Base-by-base conservation (phyloP, 768 basidiomycete species). In the Boletus sp. region DNA sequence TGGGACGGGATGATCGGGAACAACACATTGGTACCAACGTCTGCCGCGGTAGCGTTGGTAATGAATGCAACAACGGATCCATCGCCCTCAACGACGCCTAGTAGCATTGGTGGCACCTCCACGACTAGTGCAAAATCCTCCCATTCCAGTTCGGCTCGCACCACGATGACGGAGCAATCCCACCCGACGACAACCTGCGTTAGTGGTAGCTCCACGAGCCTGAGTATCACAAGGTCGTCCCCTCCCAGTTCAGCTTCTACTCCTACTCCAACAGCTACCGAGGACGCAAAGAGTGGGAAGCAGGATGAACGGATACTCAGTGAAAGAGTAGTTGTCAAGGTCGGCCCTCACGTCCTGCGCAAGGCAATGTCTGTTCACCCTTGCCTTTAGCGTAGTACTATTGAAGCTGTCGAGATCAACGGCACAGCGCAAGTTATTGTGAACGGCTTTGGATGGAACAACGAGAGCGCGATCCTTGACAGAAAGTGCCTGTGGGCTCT, bases 401-500 rank as follows among this genome's bases (percentile, higher is more conserved):
- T 65, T 28, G 66, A 64, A 50, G 58, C 74, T 28, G 69, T 72
- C 44, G 65, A 76, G 28, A 36, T 56, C 24, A 60, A 60, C 20
- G 63, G 57, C 48, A 54, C 50, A 4, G 56, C 46, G 12, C 62
- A 53, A 39, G 75, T 77, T 28, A 48, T 56, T 6, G 63, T 78
- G 32, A 70, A 71, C 33, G 75, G 76, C 17, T 57, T 77, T 47
- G 72, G 68, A n/a, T 67, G 62, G 50, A 57, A 69, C 45, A 62
- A 74, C n/a, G 60, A 73, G 24, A 64, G 73, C 11, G 72, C 76
- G 9, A 62, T 70, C n/a, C 67, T 88, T 28, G 71, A 76, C 52
- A 62, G 66, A 18, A 74, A 63, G 29, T 92, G 90, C 63, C 73
- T 89, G 41, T 73, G 76, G 72, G 75, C 84, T 37, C 73, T 91